Conservation (phyloP, 2,329 filamentous ascomycete species). For the Lachnellula cervina region DNA sequence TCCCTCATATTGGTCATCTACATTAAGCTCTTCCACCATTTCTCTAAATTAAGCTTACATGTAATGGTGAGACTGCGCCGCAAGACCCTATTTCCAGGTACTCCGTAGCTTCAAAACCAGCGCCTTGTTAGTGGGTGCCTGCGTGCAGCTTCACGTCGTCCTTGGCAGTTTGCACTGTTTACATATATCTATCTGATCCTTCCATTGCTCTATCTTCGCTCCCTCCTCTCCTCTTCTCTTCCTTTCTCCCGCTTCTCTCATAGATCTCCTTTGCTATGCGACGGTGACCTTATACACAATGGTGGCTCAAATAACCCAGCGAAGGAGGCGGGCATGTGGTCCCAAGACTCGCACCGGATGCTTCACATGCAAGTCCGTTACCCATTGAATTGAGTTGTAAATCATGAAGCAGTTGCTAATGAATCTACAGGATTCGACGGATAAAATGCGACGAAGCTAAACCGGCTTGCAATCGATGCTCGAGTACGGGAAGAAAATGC, state of each 20-base stretch:
- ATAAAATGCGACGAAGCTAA: conserved; percentile 28
- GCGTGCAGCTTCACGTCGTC: not conserved
- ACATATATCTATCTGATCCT: not conserved
- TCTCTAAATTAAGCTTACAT: not conserved
- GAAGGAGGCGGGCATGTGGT: conserved; percentile 12
- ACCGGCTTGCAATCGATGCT: conserved; percentile 21
- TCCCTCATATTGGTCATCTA: too few relatives aligned
- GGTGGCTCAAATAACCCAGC: not conserved
- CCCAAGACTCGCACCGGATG: conserved; percentile 22
- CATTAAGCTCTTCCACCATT: too few relatives aligned
- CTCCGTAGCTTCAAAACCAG: not conserved
- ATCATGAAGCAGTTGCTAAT: conserved; percentile 2
- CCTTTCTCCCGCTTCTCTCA: not conserved
- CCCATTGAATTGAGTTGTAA: not conserved
- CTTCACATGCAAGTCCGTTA: conserved; percentile 25
- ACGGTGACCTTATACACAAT: not conserved
- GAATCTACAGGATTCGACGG: conserved; percentile 16
- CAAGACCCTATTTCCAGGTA: not conserved
- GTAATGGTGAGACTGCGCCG: not conserved
- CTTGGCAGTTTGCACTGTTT: not conserved
- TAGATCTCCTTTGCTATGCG: not conserved
- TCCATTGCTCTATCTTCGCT: not conserved
- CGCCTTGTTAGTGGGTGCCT: not conserved
- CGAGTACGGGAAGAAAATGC: conserved; percentile 23
- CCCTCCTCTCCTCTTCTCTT: not conserved